Evolutionary conservation across 768 basidiomycete species (phyloP).

Genomic region (Xerocomellus chrysenteron): DNA sequence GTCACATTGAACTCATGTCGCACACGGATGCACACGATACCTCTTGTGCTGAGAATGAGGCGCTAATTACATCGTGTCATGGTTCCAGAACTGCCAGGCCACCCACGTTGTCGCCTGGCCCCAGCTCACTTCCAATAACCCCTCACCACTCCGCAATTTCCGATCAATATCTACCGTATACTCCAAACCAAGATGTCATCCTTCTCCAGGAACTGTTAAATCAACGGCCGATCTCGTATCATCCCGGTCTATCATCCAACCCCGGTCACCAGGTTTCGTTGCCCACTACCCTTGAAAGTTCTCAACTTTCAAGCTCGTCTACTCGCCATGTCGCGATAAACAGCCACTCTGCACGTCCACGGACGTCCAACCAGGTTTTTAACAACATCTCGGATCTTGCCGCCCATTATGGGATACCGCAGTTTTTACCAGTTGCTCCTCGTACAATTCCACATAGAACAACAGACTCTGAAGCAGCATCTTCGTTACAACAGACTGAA

Average conservation of each 20-base stretch:
- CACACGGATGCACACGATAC: conserved; percentile 25
- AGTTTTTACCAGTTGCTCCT: conserved; percentile 66
- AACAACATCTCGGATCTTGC: conserved; percentile 65
- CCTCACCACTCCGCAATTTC: conserved; percentile 48
- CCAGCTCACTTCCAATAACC: conserved; percentile 24
- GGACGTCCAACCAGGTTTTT: conserved; percentile 68
- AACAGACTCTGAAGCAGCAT: conserved; percentile 35
- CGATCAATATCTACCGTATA: conserved; percentile 37
- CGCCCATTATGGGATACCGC: conserved; percentile 78
- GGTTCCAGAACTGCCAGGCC: conserved; percentile 57
- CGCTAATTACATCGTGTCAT: conserved; percentile 42
- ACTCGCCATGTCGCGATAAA: conserved; percentile 61
- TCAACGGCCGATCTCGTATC: conserved; percentile 41
- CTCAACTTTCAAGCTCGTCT: conserved; percentile 50
- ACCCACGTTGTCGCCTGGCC: conserved; percentile 48
- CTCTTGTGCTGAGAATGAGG: conserved; percentile 38
- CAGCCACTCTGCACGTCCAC: conserved; percentile 52
- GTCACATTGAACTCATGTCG: conserved; percentile 18
- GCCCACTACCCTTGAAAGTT: conserved; percentile 47
- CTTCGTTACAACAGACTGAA: conserved; percentile 25
- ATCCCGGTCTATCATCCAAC: conserved; percentile 36
- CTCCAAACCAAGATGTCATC: conserved; percentile 47
- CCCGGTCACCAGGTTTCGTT: conserved; percentile 42
- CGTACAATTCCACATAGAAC: conserved; percentile 51
- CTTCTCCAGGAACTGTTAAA: conserved; percentile 40